Base-by-base conservation (phyloP, 2,329 filamentous ascomycete genomes). In the Zymoseptoria pseudotritici region DNA sequence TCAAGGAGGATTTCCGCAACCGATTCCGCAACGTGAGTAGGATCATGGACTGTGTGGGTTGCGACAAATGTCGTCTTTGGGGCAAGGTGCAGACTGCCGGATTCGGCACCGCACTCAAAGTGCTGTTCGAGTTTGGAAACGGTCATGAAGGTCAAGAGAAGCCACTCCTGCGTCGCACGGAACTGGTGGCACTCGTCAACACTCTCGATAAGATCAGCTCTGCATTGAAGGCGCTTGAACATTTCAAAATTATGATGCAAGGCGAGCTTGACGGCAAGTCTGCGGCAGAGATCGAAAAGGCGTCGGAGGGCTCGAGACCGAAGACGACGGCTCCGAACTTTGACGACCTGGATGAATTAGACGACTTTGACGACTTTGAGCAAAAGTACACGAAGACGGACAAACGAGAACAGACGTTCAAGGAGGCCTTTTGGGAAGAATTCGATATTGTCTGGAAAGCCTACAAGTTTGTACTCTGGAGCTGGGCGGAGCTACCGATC, bases 51-150 rank as follows among this genome's bases (percentile, higher is more conserved):
- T 99, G 94, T 68, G 93, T 97, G 20, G 94, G 94, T 52, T 99
- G 94, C 75, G 94, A 99, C 78, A 99, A 99, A 78, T 99, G 94
- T 77, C 86, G 94, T 8, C 85, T 99, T 2, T 99, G 94, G 94
- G 94, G 94, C 54, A 99, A 99, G 77, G 78, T 99, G 46, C 94
- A 99, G 77, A 96, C 91, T 0, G 89, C 90, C 11, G 94, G 94
- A 2, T 97, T 97, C 72, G 94, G 94, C 55, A 91, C 94, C 0
- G 94, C 94, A 0, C 79, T 99, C 63, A 99, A 99, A 77, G 88
- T 99, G 4, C 82, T 99, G 1, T 99, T 99, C 70, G 94, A 99
- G 74, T 94, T 91, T 64, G 91, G 96, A 66, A 82, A 87, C 64
- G 82, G 78, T 6, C 81, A 85, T 68, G 80, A 79, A 26, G 65